Conservation (phyloP, 2,329 filamentous ascomycete species). For the Lachnellula occidentalis region DNA sequence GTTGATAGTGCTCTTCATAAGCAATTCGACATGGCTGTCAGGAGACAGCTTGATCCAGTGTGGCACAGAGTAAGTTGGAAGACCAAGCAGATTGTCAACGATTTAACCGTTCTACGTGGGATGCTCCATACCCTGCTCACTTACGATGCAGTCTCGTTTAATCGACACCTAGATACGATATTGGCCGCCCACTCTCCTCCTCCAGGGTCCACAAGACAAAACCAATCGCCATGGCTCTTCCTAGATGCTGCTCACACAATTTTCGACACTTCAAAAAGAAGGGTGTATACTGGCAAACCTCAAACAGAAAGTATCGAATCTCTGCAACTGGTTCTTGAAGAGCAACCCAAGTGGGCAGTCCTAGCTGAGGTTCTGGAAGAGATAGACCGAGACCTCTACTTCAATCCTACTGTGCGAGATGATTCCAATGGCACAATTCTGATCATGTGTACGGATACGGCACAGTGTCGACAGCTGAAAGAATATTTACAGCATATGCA, state of each 20-base stretch:
- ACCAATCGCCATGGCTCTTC: constrained; percentile 92
- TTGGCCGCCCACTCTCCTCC: constrained; percentile 84
- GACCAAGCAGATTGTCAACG: constrained; percentile 89
- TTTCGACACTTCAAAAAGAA: constrained; percentile 80
- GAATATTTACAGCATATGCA: constrained; percentile 93
- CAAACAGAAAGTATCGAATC: constrained; percentile 27
- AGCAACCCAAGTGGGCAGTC: constrained; percentile 89
- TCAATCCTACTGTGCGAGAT: constrained; percentile 70
- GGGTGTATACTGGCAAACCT: constrained; percentile 73
- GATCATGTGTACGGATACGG: constrained; percentile 89
- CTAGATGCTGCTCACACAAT: constrained; percentile 91
- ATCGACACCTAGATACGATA: constrained; percentile 91
- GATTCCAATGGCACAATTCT: constrained; percentile 88
- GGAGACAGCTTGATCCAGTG: constrained; percentile 87
- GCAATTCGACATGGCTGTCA: constrained; percentile 84
- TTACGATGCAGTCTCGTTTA: constrained; percentile 85
- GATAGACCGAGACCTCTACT: constrained; percentile 84
- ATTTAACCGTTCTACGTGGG: constrained; percentile 74
- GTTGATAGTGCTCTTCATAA: constrained; percentile 86
- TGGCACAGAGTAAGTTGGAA: constrained; percentile 97
- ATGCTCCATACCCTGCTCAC: constrained; percentile 78
- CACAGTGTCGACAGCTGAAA: constrained; percentile 79
- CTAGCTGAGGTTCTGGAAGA: constrained; percentile 88
- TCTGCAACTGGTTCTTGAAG: constrained; percentile 78
- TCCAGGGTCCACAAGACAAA: constrained; percentile 79